Evolutionary conservation across 1,284 basidiomycete species (phyloP).

Genomic region (Veloboletus limbatus): DNA sequence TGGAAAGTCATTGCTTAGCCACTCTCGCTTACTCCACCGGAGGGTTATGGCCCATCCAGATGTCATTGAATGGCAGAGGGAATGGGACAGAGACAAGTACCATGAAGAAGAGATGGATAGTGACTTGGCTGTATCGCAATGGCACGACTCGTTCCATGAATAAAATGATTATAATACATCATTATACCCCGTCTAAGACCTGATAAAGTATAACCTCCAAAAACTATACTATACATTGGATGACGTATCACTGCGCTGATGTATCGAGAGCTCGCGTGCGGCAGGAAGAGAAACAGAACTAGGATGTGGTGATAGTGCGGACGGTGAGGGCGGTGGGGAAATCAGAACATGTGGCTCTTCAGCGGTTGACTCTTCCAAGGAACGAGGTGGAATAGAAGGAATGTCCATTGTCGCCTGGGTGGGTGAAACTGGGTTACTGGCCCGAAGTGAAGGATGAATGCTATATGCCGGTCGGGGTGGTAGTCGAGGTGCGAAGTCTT

Average conservation of each 20-base stretch:
- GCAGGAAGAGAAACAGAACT: conserved; percentile 16
- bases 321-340: conserved; percentile 34
- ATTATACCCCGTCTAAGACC: not conserved
- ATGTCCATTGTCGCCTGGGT: conserved; percentile 33
- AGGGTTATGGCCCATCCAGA: conserved; percentile 51
- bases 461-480: conserved; percentile 67
- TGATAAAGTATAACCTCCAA: conserved; percentile 4
- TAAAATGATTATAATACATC: conserved; percentile 1
- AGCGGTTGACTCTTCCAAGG: conserved; percentile 13
- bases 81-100: conserved; percentile 25
- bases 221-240: conserved; percentile 17
- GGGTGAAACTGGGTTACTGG: conserved; percentile 41
- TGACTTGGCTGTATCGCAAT: conserved; percentile 33
- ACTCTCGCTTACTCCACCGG: conserved; percentile 5
- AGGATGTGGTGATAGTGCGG: conserved; percentile 14
- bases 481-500: conserved; percentile 71
- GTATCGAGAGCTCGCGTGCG: conserved; percentile 6
- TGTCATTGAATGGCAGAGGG: conserved; percentile 31
- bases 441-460: conserved; percentile 71
- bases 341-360: conserved; percentile 10
- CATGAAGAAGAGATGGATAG: conserved; percentile 35
- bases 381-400: conserved; percentile 28
- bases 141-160: conserved; percentile 31
- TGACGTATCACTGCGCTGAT: conserved; percentile 13
- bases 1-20: not conserved